Conservation (phyloP, 805 yeast species). For the Wilhelminamyces savonicus region DNA sequence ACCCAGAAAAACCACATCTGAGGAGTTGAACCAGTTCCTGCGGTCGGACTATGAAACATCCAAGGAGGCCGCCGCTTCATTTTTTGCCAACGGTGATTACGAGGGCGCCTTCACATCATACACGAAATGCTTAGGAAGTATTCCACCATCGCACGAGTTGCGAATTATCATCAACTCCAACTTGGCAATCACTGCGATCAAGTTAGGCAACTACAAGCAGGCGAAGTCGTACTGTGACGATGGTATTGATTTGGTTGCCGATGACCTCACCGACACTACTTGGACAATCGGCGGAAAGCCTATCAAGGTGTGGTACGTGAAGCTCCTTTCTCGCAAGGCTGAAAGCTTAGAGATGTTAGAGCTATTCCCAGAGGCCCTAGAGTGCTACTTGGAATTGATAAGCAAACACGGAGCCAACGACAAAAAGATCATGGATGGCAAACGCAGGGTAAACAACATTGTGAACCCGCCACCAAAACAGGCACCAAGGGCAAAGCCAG, state of each 20-base stretch:
- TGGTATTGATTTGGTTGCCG: constrained; percentile 36
- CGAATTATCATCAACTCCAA: constrained; percentile 70
- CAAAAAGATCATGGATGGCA: constrained; percentile 68
- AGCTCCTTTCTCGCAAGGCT: constrained; percentile 64
- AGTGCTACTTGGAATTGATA: constrained; percentile 54
- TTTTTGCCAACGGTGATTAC: constrained; percentile 82
- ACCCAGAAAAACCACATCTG: constrained; percentile 6
- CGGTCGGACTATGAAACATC: constrained; percentile 40
- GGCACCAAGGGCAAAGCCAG: constrained; percentile 4
- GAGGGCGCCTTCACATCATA: constrained; percentile 57
- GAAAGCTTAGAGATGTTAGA: constrained; percentile 83
- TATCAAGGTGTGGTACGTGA: constrained; percentile 67
- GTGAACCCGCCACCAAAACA: constrained; percentile 43
- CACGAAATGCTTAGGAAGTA: constrained; percentile 37
- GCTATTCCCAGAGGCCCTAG: constrained; percentile 56
- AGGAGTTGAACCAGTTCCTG: constrained; percentile 31
- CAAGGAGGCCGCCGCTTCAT: constrained; percentile 51
- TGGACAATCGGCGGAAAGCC: constrained; percentile 42
- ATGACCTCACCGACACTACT: constrained; percentile 14
- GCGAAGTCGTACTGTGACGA: constrained; percentile 42
- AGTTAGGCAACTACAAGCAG: constrained; percentile 61
- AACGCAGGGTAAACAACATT: constrained; percentile 65
- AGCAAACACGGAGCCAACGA: constrained; percentile 58
- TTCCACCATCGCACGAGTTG: constrained; percentile 62
- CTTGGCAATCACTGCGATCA: constrained; percentile 56